Evolutionary conservation across 495 filamentous ascomycete species (phyloP).

Genomic region (Sporormia fimetaria): DNA sequence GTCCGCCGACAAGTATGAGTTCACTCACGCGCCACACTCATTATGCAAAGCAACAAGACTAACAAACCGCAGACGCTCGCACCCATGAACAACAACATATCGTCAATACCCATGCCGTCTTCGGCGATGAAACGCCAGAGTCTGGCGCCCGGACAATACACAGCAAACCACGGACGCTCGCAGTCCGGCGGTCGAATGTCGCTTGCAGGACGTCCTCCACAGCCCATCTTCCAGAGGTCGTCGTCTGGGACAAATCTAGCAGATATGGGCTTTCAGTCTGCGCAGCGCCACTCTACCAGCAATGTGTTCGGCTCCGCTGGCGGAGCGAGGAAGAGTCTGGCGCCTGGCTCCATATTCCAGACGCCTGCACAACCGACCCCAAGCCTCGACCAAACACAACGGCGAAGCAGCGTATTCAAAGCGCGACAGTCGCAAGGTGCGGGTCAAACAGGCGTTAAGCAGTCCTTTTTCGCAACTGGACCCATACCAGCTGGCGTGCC

Average conservation of each 20-base stretch:
- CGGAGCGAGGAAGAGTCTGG: constrained; percentile 57
- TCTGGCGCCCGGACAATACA: constrained; percentile 43
- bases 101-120: constrained; percentile 74
- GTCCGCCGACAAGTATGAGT: constrained; percentile 34
- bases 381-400: constrained; percentile 40
- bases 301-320: constrained; percentile 45
- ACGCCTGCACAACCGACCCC: constrained; percentile 34
- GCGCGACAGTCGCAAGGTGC: constrained; percentile 52
- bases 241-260: constrained; percentile 67
- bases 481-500: constrained; percentile 68
- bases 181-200: constrained; percentile 77
- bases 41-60: neutral
- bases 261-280: constrained; percentile 69
- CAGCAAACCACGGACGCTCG: constrained; percentile 62
- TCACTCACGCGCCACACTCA: constrained; percentile 6
- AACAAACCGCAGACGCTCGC: constrained; percentile 56
- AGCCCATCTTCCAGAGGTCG: constrained; percentile 72
- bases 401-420: constrained; percentile 75
- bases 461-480: constrained; percentile 85
- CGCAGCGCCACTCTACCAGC: constrained; percentile 71
- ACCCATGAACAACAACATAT: constrained; percentile 57
- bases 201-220: constrained; percentile 65
- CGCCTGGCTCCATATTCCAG: constrained; percentile 43
- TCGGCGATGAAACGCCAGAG: constrained; percentile 93
- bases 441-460: constrained; percentile 43